Evolutionary conservation across 2,329 filamentous ascomycete species (phyloP), one percentile per base, ranked within the genome.

Genomic region (Neoascochyta sp.): DNA sequence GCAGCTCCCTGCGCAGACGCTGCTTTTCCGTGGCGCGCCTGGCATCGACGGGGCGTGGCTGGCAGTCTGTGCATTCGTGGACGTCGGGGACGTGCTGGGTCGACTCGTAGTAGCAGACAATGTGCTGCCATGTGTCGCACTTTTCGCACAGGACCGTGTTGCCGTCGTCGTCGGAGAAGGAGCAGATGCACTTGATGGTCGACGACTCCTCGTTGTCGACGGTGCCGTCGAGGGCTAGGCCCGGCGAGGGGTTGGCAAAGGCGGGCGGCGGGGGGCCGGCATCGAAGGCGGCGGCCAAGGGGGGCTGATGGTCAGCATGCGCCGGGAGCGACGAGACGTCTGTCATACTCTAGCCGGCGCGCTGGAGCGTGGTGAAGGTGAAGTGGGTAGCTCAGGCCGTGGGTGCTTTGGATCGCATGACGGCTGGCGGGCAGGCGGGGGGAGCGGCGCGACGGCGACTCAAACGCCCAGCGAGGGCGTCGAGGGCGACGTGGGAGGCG

Each of bases 51-150:
- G 69, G 66, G 41, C 88, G 76, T 11, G 89, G 88, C 39, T 83
- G 79, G 69, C 92, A 98, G 51, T 95, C 87, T 52, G 80, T 79
- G 68, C 92, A 98, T 33, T 82, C 86, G 68, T 98, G 90, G 34
- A 85, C 73, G 53, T 70, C 82, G 65, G 62, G 89, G 66, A 67
- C 84, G 74, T 71, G 85, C 73, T 62, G 80, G 35, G 63, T 75
- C 58, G 78, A 76, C 50, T 86, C 85, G 62, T 96, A 96, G 67
- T 94, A 96, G 67, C 92, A 98, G 60, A 88, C 82, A 53, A 95
- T 94, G 66, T 98, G 92, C 67, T 98, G 92, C 92, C 92, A 98
- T 27, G 88, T 92, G 61, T 95, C 86, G 73, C 92, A 98, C 36
- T 75, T 78, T 62, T 96, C 92, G 73, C 92, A 98, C 65, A 89